Base-by-base conservation (phyloP, 2,329 filamentous ascomycete genomes). In the Diaporthe velutina region DNA sequence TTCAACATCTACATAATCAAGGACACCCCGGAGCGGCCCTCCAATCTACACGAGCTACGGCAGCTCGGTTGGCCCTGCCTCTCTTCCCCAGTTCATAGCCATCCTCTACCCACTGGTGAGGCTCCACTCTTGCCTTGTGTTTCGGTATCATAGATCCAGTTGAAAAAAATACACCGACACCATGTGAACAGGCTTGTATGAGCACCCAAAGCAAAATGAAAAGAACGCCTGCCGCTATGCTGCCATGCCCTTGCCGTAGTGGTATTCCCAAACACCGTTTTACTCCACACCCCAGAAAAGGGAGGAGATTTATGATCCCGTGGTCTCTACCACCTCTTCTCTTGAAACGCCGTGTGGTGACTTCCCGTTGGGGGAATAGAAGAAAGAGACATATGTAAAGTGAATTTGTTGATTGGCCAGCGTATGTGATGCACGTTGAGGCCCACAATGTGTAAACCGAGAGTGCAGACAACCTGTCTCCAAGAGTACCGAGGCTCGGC, bases 191-290 rank as follows among this genome's bases (percentile, higher is more conserved):
- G 64, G 64, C 64, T 68, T 54, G 70, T 64, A 58, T 54, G 55
- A 61, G 45, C 45, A 57, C 35, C 55, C 33, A 40, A 74, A 60
- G 25, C 58, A 68, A 57, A 35, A 74, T 40, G 13, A 68, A 40
- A 52, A 19, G 61, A 68, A 76, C 74, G 74, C 74, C 74, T 71
- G 67, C 74, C 74, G 74, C 74, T 76, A 76, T 76, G 74, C 74
- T 71, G 52, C 64, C 66, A n/a, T 66, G 40, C 42, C 40, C 25
- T 67, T 60, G 52, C 55, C 57, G 15, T 57, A 52, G 30, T 60
- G 42, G 55, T 72, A 64, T 72, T 19, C 58, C 64, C 33, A 40
- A 73, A 73, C 72, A 73, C 72, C 72, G 25, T 25, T 52, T 52
- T n/a, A 28, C 25, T 38, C 45, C 42, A 45, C 48, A 42, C 54